phyloP scores from a whole-genome alignment of 1,139 yeast species.

The Geotrichum restrictum region DNA sequence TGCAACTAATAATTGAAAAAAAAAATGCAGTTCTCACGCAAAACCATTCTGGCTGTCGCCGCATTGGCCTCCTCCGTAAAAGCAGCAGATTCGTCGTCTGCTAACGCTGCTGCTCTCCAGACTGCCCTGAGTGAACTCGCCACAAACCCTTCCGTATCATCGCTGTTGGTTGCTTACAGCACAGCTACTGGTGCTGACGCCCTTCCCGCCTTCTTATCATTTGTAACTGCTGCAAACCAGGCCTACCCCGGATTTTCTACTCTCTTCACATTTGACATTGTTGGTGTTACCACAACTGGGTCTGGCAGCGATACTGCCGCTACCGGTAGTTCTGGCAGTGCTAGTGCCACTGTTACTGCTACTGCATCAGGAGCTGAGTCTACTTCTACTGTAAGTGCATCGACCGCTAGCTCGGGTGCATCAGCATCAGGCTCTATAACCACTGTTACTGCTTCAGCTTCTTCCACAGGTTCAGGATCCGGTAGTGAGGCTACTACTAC shows the following conservation, averaged over 20 bases:
- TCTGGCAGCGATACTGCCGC: conserved; percentile 4
- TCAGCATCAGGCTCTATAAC: no score
- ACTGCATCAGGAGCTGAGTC: background rate
- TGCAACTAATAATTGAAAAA: background rate
- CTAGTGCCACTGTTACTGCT: background rate
- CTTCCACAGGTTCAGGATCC: no score
- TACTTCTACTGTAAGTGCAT: no score
- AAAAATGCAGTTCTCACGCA: conserved; percentile 12
- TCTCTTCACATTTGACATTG: conserved; percentile 10
- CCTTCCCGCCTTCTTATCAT: conserved; percentile 19
- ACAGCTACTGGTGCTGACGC: conserved; percentile 20
- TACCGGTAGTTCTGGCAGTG: conserved; percentile 9
- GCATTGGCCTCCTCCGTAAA: conserved; percentile 7
- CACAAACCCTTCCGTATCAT: conserved; percentile 15
- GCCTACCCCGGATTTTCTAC: conserved; percentile 17
- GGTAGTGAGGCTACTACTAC: no score
- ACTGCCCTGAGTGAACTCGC: conserved; percentile 13
- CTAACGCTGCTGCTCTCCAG: conserved; percentile 10
- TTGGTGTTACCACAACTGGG: conserved; percentile 6
- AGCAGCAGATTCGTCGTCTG: conserved; percentile 3
- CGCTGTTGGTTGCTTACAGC: conserved; percentile 16
- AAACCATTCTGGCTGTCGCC: conserved; percentile 8
- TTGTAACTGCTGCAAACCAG: conserved; percentile 15
- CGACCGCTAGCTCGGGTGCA: no score
- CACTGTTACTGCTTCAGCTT: no score